A percentile compares a stretch with the other conserved stretches of the same genome.
Evolutionary conservation across 208 protist genomes (phyloP).

Genomic region (Trypanosoma lewisi): DNA sequence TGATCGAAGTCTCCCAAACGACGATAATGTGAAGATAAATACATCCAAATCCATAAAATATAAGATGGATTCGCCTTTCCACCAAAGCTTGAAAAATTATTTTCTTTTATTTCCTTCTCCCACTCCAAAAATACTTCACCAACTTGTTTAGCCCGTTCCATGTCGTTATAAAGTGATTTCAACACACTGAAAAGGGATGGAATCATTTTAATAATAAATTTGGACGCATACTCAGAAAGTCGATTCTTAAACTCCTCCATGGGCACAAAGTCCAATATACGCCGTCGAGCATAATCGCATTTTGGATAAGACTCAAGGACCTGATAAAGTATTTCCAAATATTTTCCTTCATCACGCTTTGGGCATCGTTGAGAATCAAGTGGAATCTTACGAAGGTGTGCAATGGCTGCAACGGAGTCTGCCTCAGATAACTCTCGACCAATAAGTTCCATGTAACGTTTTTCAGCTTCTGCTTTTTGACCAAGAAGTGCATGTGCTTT

Average conservation of each 20-base stretch:
- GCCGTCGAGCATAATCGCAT: slow-evolving; percentile 60
- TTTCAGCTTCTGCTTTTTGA: slow-evolving; percentile 74
- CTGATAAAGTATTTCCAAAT: slow-evolving; percentile 69
- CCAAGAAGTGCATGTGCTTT: slow-evolving; percentile 69
- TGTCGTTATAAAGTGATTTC: slow-evolving; percentile 90
- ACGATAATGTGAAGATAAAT: slow-evolving; percentile 91
- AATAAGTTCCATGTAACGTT: slow-evolving; percentile 76
- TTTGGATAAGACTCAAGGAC: slow-evolving; percentile 47
- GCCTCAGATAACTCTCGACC: slow-evolving; percentile 56
- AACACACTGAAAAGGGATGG: slow-evolving; percentile 93
- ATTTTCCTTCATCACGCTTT: slow-evolving; percentile 47
- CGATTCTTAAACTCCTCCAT: slow-evolving; percentile 62
- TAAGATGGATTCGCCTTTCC: slow-evolving; percentile 64
- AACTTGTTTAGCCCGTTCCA: slow-evolving; percentile 64
- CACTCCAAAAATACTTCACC: slow-evolving; percentile 69
- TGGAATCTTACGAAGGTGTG: slow-evolving; percentile 73
- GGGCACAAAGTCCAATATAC: slow-evolving; percentile 75
- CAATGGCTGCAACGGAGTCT: slow-evolving; percentile 80
- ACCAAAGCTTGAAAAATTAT: slow-evolving; percentile 69
- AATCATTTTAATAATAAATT: slow-evolving; percentile 88
- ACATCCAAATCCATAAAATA: slow-evolving; percentile 88
- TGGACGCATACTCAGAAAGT: slow-evolving; percentile 44
- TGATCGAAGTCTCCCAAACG: slow-evolving; percentile 44
- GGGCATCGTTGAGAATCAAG: slow-evolving; percentile 59
- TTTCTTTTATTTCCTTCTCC: slow-evolving; percentile 52